Base-by-base conservation (phyloP, 2,329 filamentous ascomycete species). In the Colletotrichum horii region DNA sequence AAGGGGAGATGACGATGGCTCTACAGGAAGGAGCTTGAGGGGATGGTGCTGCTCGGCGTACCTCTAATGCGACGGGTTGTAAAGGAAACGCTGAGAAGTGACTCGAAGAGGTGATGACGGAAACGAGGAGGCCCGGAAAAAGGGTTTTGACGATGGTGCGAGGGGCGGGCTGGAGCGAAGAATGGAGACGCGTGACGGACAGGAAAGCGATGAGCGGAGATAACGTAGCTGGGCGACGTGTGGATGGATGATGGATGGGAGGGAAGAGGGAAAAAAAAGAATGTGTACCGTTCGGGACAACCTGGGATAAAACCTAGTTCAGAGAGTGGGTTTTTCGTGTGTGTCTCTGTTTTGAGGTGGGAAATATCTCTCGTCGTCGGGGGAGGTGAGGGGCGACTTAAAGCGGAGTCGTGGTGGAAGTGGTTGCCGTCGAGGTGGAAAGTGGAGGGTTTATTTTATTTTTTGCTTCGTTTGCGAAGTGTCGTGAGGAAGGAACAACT, bases 71-170 rank as follows among this genome's bases (percentile, higher is more conserved):
- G 58, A 64, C 58, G 43, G 64, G 74, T 56, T 36, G 58, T 64
- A 16, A 64, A 74, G 65, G 65, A 69, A 74, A 69, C 60, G 70
- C 58, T 65, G 22, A 64, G 74, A 69, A 75, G 43, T 64, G 70
- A 66, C 70, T 76, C 64, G 65, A 76, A 76, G 73, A 26, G 55
- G 56, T 56, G 64, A 74, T 69, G 65, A 69, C 62, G 28, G 34
- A 60, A 61, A 38, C 70, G 66, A 73, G 55, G 38, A 72, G 19
- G 55, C 19, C 73, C 74, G 64, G 58, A 43, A 65, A 76, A 76
- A 74, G 58, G 64, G 74, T 74, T 76, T 76, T 34, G 74, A 76
- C 70, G 70, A 76, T 65, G 64, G 48, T 73, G 74, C 74, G 74
- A 76, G 70, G 74, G 64, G 71, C 66, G 56, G 73, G 65, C 48